Evolutionary conservation across 2,329 filamentous ascomycete genomes (phyloP).

Genomic region (Colletotrichum magnum): DNA sequence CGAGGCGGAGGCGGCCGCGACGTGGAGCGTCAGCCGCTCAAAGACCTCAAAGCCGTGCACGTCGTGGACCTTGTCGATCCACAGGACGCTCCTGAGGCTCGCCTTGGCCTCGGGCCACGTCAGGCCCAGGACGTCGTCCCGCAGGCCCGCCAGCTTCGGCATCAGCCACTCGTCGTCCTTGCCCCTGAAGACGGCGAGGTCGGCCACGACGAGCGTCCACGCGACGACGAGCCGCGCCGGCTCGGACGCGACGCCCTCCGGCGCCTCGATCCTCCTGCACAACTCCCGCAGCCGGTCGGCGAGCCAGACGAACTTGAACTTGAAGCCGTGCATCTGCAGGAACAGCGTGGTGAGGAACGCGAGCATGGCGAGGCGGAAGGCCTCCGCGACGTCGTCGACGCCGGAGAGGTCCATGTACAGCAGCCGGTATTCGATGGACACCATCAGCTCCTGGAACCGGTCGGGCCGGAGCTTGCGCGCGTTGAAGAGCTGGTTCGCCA

Average conservation of each 20-base stretch:
- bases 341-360: conserved; percentile 49
- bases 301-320: conserved; percentile 38
- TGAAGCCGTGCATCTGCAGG: conserved; percentile 42
- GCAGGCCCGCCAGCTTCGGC: conserved; percentile 39
- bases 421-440: conserved; percentile 31
- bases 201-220: conserved; percentile 46
- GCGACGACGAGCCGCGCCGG: conserved; percentile 31
- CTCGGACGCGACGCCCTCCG: conserved; percentile 4
- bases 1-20: not conserved
- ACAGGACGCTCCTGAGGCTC: conserved; percentile 44
- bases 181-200: conserved; percentile 43
- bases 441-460: conserved; percentile 35
- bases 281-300: not conserved
- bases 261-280: not conserved
- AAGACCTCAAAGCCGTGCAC: conserved; percentile 37
- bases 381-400: conserved; percentile 1
- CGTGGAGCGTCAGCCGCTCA: conserved; percentile 23
- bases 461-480: conserved; percentile 46
- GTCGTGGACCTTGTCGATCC: conserved; percentile 47
- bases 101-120: conserved; percentile 45
- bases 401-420: conserved; percentile 4
- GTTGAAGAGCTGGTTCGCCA: conserved; percentile 44
- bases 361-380: conserved; percentile 47
- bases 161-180: conserved; percentile 44
- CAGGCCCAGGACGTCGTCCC: conserved; percentile 7